Base-by-base conservation (phyloP, 352 stramenopile species). In the Globisporangium alternatum region DNA sequence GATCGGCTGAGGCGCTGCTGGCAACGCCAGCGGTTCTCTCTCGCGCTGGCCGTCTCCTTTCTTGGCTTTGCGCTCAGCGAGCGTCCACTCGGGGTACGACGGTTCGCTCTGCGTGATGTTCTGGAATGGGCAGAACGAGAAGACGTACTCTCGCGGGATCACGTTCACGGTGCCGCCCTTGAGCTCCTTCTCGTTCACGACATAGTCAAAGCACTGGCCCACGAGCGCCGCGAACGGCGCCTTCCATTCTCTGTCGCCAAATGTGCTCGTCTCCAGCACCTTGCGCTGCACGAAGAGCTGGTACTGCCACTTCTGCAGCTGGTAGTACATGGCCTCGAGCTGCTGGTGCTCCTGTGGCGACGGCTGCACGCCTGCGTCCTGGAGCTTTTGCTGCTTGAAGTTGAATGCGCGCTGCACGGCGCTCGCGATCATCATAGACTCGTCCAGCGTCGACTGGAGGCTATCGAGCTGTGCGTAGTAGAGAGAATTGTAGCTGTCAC, bases 61-160 rank as follows among this genome's bases (percentile, higher is more conserved):
- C 52, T 86, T 88, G 28, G 74, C 70, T 55, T 70, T 58, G 8
- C 71, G 81, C 66, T 92, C 83, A 5, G 67, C 74, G 15, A 68
- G 70, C 13, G 75, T 67, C 86, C 86, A 92, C 54, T 60, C 45
- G 0, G 67, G 62, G 62, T 93, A 93, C 15, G 25, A 62, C 28
- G 83, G 80, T 51, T 94, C 86, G 22, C 69, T 82, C 72, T 93
- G 83, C 17, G 86, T 89, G 55, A 91, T 44, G 68, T 95, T 95
- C 63, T 91, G 80, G 68, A 95, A 95, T 31, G 86, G 86, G 62
- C 83, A 93, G 52, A 91, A 63, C 13, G 78, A 69, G 60, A 91
- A 83, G 17, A 76, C 69, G 67, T 88, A 88, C 43, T 78, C 72
- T 25, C 83, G 69, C 54, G 86, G 82, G 22, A 95, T 77, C 13